Conservation (phyloP, 805 yeast species). For the Yarrowia divulgata region DNA sequence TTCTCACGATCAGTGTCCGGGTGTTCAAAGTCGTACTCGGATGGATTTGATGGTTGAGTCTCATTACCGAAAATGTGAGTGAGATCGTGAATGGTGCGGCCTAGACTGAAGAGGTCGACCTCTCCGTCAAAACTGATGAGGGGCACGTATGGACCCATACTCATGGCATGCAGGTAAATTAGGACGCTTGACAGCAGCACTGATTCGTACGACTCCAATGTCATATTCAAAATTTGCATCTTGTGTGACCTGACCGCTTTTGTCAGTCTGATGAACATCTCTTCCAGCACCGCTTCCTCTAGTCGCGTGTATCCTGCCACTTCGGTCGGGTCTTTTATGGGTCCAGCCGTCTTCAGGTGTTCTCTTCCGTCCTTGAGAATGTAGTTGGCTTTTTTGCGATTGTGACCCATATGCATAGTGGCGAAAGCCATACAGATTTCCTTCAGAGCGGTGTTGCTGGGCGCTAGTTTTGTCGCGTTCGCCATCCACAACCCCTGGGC, state of each 20-base stretch:
- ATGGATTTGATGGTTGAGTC: not conserved
- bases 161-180: slow-evolving; percentile 14
- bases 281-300: slow-evolving; percentile 9
- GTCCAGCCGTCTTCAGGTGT: not conserved
- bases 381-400: slow-evolving; percentile 4
- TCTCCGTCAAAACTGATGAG: slow-evolving; percentile 15
- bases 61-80: not conserved
- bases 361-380: not conserved
- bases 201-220: not conserved
- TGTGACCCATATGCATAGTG: slow-evolving; percentile 23
- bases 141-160: slow-evolving; percentile 6
- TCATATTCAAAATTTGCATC: not conserved
- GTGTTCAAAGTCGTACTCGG: not conserved
- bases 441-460: slow-evolving; percentile 7
- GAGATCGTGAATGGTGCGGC: not conserved
- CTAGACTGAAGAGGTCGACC: slow-evolving; percentile 1
- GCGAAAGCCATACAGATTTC: slow-evolving; percentile 24
- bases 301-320: slow-evolving; percentile 12
- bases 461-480: not conserved
- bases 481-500: slow-evolving; percentile 22
- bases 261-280: not conserved
- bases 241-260: slow-evolving; percentile 3
- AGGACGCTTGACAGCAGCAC: slow-evolving; percentile 8
- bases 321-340: not conserved
- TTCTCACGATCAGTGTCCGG: not conserved